Evolutionary conservation across 768 basidiomycete genomes (phyloP).

Genomic region (Termitomyces sp.): DNA sequence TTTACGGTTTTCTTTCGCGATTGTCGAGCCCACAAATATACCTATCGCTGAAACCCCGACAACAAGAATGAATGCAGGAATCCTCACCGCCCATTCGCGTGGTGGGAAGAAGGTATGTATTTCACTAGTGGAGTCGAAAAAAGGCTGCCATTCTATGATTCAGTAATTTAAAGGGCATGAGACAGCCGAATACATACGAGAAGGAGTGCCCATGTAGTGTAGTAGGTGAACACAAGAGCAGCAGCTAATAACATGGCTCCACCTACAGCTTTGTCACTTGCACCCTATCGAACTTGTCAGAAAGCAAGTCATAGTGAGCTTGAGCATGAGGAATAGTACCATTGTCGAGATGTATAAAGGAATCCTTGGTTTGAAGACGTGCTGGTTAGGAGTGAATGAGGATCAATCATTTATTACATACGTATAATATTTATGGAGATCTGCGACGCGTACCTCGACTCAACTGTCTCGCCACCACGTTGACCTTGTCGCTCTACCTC

Average conservation of each 20-base stretch:
- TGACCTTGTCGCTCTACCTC: background rate
- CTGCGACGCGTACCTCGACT: background rate
- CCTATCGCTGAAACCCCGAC: slow-evolving; percentile 79
- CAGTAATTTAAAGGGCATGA: slow-evolving; percentile 2
- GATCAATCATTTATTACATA: background rate
- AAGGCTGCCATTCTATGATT: slow-evolving; percentile 47
- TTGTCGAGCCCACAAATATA: slow-evolving; percentile 70
- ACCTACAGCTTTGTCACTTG: slow-evolving; percentile 79
- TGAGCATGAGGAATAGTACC: slow-evolving; percentile 11
- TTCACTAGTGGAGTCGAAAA: slow-evolving; percentile 70
- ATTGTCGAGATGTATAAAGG: slow-evolving; percentile 2
- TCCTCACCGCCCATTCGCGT: slow-evolving; percentile 87
- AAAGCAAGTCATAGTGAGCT: background rate
- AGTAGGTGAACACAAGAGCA: slow-evolving; percentile 77
- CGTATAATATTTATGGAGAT: background rate
- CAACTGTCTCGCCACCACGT: slow-evolving; percentile 1
- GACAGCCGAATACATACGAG: slow-evolving; percentile 47
- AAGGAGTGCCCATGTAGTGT: slow-evolving; percentile 87
- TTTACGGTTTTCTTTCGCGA: slow-evolving; percentile 69
- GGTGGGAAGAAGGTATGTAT: slow-evolving; percentile 79
- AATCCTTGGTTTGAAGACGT: slow-evolving; percentile 7
- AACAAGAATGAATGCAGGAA: slow-evolving; percentile 81
- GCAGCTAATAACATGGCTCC: slow-evolving; percentile 76
- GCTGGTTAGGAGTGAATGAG: background rate
- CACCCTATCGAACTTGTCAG: slow-evolving; percentile 42